Conservation (phyloP, 805 yeast genomes). For the Starmerella bacillaris region DNA sequence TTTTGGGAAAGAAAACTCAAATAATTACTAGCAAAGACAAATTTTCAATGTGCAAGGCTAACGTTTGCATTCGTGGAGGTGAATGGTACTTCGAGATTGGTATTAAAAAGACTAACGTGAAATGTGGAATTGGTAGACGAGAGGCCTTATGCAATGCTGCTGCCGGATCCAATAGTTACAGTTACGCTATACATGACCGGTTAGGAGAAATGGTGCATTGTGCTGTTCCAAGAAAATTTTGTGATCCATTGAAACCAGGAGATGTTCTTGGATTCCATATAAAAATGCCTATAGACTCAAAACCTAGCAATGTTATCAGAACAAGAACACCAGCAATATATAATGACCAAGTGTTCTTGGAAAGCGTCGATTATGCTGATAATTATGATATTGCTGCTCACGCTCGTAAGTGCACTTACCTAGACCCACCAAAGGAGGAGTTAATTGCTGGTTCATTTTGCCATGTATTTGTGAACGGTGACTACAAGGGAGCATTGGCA, state of each 20-base stretch:
- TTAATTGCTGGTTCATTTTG: conserved; percentile 35
- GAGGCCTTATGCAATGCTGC: conserved; percentile 90
- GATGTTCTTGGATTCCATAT: conserved; percentile 71
- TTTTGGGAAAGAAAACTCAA: too few relatives aligned
- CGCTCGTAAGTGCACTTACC: conserved; percentile 15
- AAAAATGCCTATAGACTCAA: conserved; percentile 37
- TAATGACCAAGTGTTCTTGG: conserved; percentile 60
- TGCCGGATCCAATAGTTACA: conserved; percentile 86
- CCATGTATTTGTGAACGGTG: conserved; percentile 63
- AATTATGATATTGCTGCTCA: conserved; percentile 51
- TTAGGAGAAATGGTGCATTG: conserved; percentile 56
- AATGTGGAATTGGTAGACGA: conserved; percentile 67
- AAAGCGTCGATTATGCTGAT: conserved; percentile 55
- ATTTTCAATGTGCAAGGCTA: conserved; percentile 44
- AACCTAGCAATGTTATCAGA: conserved; percentile 23
- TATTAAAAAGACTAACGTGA: conserved; percentile 36
- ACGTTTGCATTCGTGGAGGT: conserved; percentile 47
- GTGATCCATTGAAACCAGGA: conserved; percentile 49
- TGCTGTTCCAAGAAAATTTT: conserved; percentile 42
- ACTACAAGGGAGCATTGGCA: conserved; percentile 32
- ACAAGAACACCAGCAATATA: conserved; percentile 80
- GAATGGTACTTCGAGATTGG: conserved; percentile 77
- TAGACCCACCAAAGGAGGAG: conserved; percentile 12
- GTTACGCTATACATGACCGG: conserved; percentile 63
- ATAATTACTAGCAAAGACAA: neutral